Conservation (phyloP, 2,329 filamentous ascomycete species). For the Chrysoporthe puriensis region DNA sequence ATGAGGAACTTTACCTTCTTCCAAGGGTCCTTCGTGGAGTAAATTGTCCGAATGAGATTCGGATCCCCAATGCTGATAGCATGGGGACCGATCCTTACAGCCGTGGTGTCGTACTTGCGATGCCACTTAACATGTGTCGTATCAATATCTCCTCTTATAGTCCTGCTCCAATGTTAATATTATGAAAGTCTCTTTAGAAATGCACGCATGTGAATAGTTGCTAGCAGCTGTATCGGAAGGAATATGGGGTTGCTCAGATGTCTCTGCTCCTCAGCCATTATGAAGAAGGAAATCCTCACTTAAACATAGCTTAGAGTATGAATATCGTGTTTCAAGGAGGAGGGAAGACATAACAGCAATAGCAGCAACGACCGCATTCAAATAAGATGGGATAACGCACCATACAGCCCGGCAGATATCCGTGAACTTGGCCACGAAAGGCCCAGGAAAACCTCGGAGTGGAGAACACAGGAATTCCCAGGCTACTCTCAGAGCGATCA, state of each 20-base stretch:
- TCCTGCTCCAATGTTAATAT: background rate
- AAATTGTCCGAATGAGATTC: slow-evolving; percentile 19
- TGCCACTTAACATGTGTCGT: slow-evolving; percentile 20
- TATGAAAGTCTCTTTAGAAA: too few species aligned
- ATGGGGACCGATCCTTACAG: slow-evolving; percentile 22
- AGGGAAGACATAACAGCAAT: too few species aligned
- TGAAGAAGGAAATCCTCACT: background rate
- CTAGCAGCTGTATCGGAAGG: background rate
- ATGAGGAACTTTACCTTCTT: background rate
- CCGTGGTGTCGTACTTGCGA: slow-evolving; percentile 17
- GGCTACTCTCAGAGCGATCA: background rate
- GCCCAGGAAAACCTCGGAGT: slow-evolving; percentile 14
- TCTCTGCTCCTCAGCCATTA: background rate
- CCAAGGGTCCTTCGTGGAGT: slow-evolving; percentile 23
- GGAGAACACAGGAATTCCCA: slow-evolving; percentile 17
- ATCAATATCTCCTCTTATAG: slow-evolving; percentile 17
- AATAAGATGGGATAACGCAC: background rate
- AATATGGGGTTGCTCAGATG: background rate
- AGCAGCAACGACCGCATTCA: too few species aligned
- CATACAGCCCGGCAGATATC: slow-evolving; percentile 19
- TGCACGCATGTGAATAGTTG: background rate
- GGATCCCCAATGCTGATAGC: slow-evolving; percentile 22
- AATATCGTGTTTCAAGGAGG: too few species aligned
- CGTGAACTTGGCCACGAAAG: slow-evolving; percentile 16
- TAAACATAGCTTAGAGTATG: background rate